Evolutionary conservation across 306 rosid genomes (phyloP).

Genomic region (Spatholobus suberectus): DNA sequence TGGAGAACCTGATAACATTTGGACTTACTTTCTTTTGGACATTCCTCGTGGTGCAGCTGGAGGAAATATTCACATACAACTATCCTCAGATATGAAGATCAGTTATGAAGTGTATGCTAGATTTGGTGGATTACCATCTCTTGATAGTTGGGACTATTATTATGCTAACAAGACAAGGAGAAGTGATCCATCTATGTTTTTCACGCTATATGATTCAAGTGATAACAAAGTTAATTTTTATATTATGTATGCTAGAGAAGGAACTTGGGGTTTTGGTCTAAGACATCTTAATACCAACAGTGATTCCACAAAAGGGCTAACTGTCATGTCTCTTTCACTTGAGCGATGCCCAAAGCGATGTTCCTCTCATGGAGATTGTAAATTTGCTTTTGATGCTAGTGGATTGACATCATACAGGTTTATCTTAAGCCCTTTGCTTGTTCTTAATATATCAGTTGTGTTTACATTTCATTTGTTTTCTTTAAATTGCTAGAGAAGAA

Average conservation of each 20-base stretch:
- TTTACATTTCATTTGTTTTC: slow-evolving; percentile 32
- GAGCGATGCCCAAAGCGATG: slow-evolving; percentile 87
- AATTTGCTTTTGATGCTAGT: slow-evolving; percentile 68
- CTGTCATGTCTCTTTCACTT: slow-evolving; percentile 73
- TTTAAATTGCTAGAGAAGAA: neutral
- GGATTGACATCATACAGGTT: slow-evolving; percentile 85
- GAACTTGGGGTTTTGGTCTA: slow-evolving; percentile 84
- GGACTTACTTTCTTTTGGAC: slow-evolving; percentile 79
- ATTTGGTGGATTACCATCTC: slow-evolving; percentile 84
- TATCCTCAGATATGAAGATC: slow-evolving; percentile 56
- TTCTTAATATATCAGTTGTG: slow-evolving; percentile 3
- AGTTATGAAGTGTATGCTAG: slow-evolving; percentile 75
- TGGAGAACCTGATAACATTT: slow-evolving; percentile 52
- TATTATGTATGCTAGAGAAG: slow-evolving; percentile 76
- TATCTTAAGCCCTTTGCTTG: slow-evolving; percentile 25
- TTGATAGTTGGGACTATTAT: slow-evolving; percentile 75
- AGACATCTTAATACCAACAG: slow-evolving; percentile 50
- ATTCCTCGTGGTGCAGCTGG: slow-evolving; percentile 88
- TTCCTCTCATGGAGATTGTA: slow-evolving; percentile 78
- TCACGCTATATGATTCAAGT: slow-evolving; percentile 68
- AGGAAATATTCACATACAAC: slow-evolving; percentile 67
- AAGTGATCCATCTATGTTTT: slow-evolving; percentile 72
- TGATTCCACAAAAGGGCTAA: slow-evolving; percentile 49
- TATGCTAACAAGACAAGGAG: slow-evolving; percentile 74
- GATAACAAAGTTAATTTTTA: slow-evolving; percentile 66